Evolutionary conservation across 23 red algal genomes (phyloP).

Genomic region (Agarophyton chilense): DNA sequence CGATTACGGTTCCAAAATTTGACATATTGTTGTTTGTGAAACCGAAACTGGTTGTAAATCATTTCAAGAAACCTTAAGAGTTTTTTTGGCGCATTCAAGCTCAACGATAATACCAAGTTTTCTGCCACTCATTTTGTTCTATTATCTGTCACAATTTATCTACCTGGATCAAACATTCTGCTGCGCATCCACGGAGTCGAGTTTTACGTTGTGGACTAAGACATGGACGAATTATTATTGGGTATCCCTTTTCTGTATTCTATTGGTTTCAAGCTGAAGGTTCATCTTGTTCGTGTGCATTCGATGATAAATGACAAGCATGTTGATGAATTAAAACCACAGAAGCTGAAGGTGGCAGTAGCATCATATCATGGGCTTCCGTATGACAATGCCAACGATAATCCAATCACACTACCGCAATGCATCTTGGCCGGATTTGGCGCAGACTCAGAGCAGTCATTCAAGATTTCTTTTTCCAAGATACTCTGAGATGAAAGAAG

Average conservation of each 20-base stretch:
- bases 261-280: slow-evolving; percentile 28
- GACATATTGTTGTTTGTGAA: no score
- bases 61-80: no score
- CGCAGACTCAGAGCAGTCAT: neutral
- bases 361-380: neutral
- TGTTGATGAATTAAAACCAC: neutral
- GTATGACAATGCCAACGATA: neutral
- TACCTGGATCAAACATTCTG: slow-evolving; percentile 25
- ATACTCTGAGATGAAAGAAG: neutral
- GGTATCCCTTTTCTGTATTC: neutral
- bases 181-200: neutral
- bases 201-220: neutral
- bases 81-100: no score
- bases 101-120: no score
- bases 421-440: slow-evolving; percentile 6
- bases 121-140: no score
- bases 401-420: slow-evolving; percentile 13
- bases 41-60: no score
- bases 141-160: slow-evolving; percentile 10
- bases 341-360: neutral
- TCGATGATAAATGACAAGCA: neutral
- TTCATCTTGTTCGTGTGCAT: neutral
- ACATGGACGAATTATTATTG: slow-evolving; percentile 16
- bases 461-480: neutral
- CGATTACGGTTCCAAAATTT: no score